These are phyloP conservation scores for Didymella segeticola DNA, from an alignment of 2,329 filamentous ascomycete genomes.

Conservation along the genomic window DNA sequence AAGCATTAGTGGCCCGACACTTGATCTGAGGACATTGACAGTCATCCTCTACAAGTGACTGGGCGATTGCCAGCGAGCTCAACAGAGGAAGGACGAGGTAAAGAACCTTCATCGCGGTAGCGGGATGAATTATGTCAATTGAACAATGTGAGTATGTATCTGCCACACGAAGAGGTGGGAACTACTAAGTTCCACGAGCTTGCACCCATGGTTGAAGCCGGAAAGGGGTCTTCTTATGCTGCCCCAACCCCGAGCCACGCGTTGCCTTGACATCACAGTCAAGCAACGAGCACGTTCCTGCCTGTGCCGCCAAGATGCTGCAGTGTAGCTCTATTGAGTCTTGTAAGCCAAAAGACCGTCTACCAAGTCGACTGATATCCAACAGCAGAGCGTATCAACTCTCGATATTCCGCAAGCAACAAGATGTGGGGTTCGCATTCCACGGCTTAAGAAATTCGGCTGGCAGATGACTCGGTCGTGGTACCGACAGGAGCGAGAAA, in stretches of 20 bases:
- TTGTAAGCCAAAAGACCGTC: not conserved
- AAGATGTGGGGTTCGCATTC: conserved; percentile 7
- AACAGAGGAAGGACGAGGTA: conserved; percentile 28
- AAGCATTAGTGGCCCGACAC: conserved; percentile 28
- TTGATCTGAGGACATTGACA: conserved; percentile 40
- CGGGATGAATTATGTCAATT: not conserved
- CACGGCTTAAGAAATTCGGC: not conserved
- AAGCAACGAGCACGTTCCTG: conserved; percentile 2
- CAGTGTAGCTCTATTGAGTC: not conserved
- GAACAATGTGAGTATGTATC: not conserved
- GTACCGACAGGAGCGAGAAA: conserved; percentile 10
- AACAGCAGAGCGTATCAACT: not conserved
- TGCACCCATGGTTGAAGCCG: not conserved
- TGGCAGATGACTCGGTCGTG: conserved; percentile 13
- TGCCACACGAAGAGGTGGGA: not conserved
- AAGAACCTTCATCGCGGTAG: conserved; percentile 29
- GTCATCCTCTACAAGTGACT: conserved; percentile 13
- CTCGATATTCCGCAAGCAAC: not conserved
- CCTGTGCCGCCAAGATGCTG: conserved; percentile 8
- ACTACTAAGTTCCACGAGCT: not conserved
- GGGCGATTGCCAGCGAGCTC: conserved; percentile 23
- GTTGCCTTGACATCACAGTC: conserved; percentile 12
- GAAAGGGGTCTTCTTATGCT: conserved; percentile 7
- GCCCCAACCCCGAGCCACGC: not conserved
- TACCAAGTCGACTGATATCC: conserved; percentile 10